Evolutionary conservation across 1,284 basidiomycete species (phyloP).

Genomic region (Coniophora puteana): DNA sequence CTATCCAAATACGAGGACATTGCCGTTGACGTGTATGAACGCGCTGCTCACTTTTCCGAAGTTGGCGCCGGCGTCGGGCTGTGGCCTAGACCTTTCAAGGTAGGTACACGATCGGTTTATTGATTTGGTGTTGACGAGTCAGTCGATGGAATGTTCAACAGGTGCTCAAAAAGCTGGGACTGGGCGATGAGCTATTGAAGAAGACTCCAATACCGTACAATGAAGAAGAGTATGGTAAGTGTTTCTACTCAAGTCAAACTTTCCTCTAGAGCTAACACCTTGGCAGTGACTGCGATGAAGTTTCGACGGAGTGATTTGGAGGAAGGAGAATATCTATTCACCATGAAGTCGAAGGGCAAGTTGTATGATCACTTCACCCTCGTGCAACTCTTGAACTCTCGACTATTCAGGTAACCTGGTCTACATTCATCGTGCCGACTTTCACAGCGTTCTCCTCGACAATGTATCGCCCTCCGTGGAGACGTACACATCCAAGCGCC

Average conservation of each 20-base stretch:
- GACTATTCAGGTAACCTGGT: slow-evolving; percentile 33
- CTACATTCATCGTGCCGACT: slow-evolving; percentile 40
- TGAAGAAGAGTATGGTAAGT: slow-evolving; percentile 32
- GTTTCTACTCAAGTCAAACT: background rate
- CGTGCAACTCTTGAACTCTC: slow-evolving; percentile 2
- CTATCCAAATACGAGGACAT: slow-evolving; percentile 47
- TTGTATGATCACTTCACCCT: no score
- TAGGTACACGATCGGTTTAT: background rate
- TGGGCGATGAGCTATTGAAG: slow-evolving; percentile 39
- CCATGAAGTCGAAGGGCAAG: slow-evolving; percentile 42
- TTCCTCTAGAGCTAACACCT: slow-evolving; percentile 8
- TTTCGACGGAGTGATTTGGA: slow-evolving; percentile 50
- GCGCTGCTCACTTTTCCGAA: slow-evolving; percentile 41
- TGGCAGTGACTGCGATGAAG: slow-evolving; percentile 40
- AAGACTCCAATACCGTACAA: slow-evolving; percentile 34
- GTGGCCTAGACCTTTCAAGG: slow-evolving; percentile 39
- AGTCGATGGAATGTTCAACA: slow-evolving; percentile 35
- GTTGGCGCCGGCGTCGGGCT: slow-evolving; percentile 57
- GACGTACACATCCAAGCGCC: slow-evolving; percentile 34
- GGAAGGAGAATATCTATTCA: slow-evolving; percentile 43
- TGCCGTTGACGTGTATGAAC: slow-evolving; percentile 51
- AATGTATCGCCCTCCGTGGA: slow-evolving; percentile 28
- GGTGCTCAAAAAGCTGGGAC: slow-evolving; percentile 42
- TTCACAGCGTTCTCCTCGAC: slow-evolving; percentile 36
- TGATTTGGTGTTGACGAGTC: slow-evolving; percentile 1